These are phyloP conservation scores for Hypoxylon fragiforme DNA, from an alignment of 495 filamentous ascomycete species.

Conservation along the genomic window DNA sequence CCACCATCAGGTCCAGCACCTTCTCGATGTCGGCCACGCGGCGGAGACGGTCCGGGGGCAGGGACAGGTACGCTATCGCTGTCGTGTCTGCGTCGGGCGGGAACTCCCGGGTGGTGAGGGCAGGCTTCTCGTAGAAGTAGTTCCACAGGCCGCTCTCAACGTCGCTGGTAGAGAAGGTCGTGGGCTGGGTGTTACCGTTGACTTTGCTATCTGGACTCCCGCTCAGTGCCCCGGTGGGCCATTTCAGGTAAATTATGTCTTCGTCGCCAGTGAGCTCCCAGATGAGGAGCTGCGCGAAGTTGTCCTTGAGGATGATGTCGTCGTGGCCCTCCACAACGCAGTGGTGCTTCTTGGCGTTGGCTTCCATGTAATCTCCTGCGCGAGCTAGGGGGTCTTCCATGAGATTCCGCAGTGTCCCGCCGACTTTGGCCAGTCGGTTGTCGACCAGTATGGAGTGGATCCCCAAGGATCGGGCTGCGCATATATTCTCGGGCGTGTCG, in stretches of 20 bases:
- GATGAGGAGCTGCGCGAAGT: slow-evolving; percentile 31
- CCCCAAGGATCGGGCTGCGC: slow-evolving; percentile 28
- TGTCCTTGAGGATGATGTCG: slow-evolving; percentile 19
- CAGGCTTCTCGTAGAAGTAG: slow-evolving; percentile 19
- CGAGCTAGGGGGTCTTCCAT: slow-evolving; percentile 1
- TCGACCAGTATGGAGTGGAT: slow-evolving; percentile 16
- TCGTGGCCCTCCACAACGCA: slow-evolving; percentile 8
- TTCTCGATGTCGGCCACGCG: slow-evolving; percentile 15
- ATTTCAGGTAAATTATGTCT: slow-evolving; percentile 22
- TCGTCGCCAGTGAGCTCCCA: slow-evolving; percentile 26
- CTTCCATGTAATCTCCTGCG: slow-evolving; percentile 7
- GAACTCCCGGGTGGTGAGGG: slow-evolving; percentile 10
- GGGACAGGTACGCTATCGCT: slow-evolving; percentile 29
- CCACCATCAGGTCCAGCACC: slow-evolving; percentile 15
- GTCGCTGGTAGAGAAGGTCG: background rate
- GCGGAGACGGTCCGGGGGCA: slow-evolving; percentile 6
- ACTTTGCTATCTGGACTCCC: background rate
- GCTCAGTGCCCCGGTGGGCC: slow-evolving; percentile 20
- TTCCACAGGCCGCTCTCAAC: slow-evolving; percentile 17
- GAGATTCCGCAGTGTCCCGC: slow-evolving; percentile 2
- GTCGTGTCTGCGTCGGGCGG: slow-evolving; percentile 32
- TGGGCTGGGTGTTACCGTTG: background rate
- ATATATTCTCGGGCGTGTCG: slow-evolving; percentile 29
- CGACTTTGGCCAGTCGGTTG: background rate
- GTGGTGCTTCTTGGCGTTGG: slow-evolving; percentile 14